Evolutionary conservation across 495 filamentous ascomycete species (phyloP), one percentile per base, ranked within the genome.

Genomic region (Penicillium bialowiezense): DNA sequence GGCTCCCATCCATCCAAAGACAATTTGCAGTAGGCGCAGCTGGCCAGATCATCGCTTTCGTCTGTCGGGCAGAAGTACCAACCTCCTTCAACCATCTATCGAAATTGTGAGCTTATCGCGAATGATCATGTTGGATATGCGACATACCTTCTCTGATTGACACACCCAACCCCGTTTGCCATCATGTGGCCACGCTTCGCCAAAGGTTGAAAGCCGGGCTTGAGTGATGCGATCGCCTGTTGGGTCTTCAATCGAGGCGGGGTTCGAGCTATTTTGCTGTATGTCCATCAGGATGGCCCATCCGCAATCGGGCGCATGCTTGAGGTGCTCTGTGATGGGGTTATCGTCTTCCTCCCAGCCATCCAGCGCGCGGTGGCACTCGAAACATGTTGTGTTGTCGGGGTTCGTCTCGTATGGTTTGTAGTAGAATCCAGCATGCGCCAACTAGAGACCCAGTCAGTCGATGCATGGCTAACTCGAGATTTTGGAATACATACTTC

Each of bases 1-100:
- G 88, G 84, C 60, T 96, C 91, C 91, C 92, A 97, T 2, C 88
- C 89, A 64, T 95, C 90, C 38, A 97, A 77, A 24, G 82, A 86
- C 23, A 97, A 67, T 29, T 81, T 78, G 67, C 93, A 98, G 65
- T 97, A 97, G 14, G 84, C 80, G 62, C 93, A 98, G 10, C 81
- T 91, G 3, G 86, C 88, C 64, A 90, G 82, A 66, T 98, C 93
- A 44, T 89, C 80, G 21, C 81, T 85, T 28, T 91, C 90, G 28
- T 77, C 72, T 1, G 77, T 88, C 0, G 93, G 93, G 28, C 89
- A 90, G 67, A 91, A 96, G 62, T 87, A 89, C 90, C 91, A 98
- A 13, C 93, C 93, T 6, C 88, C 88, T 46, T 90, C 86, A 33
- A 88, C 87, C 78, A 97, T 88, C 91, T 97, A 55, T 33, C n/a